Conservation (phyloP, 2,329 filamentous ascomycete genomes). For the Exophiala dermatitidis region DNA sequence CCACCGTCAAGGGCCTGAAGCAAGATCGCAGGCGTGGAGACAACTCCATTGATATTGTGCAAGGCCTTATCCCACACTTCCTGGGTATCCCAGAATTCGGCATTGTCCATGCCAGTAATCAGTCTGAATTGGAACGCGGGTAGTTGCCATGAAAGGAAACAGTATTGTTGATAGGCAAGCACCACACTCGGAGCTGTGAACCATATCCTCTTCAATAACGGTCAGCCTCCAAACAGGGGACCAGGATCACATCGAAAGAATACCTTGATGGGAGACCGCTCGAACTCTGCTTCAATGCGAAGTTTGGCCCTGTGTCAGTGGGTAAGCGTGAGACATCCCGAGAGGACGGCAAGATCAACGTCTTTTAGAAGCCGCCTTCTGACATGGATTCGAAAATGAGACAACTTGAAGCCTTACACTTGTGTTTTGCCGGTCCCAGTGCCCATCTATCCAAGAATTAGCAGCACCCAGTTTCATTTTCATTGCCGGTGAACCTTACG, state of each 20-base stretch:
- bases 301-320: constrained; percentile 52
- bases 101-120: constrained; percentile 60
- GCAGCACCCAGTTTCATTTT: constrained; percentile 1
- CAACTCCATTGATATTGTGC: constrained; percentile 58
- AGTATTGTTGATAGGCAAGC: constrained; percentile 59
- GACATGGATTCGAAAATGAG: background rate
- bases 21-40: constrained; percentile 71
- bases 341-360: background rate
- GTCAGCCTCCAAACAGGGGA: background rate
- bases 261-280: constrained; percentile 51
- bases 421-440: constrained; percentile 74
- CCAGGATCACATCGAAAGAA: constrained; percentile 5
- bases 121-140: constrained; percentile 51
- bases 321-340: background rate
- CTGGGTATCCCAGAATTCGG: constrained; percentile 66
- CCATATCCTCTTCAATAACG: constrained; percentile 50
- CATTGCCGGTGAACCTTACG: constrained; percentile 38
- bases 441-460: constrained; percentile 56
- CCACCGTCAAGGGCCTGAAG: constrained; percentile 66
- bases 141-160: constrained; percentile 54
- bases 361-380: too few species aligned
- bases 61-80: constrained; percentile 62
- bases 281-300: constrained; percentile 59
- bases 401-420: constrained; percentile 46
- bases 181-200: constrained; percentile 64